phyloP scores from a whole-genome alignment of 2,329 filamentous ascomycete genomes.

The Fusarium napiforme region DNA sequence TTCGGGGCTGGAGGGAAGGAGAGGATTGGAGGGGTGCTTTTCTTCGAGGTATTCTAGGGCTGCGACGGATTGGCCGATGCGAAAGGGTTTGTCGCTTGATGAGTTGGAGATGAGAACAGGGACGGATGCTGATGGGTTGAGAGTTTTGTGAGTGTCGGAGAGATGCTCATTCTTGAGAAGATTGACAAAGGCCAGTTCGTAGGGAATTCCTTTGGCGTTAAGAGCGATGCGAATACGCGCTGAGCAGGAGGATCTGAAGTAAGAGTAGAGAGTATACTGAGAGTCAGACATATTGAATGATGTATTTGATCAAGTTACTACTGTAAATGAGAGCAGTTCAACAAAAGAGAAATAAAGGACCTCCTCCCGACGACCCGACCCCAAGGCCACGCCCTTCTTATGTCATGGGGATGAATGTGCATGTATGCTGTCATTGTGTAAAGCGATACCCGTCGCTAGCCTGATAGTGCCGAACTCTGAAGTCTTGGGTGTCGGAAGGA shows the following conservation, averaged over 20 bases:
- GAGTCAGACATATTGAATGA: slow-evolving; percentile 33
- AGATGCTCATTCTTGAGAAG: slow-evolving; percentile 65
- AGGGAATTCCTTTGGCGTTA: slow-evolving; percentile 63
- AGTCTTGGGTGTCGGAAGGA: not conserved
- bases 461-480: slow-evolving; percentile 28
- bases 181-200: slow-evolving; percentile 61
- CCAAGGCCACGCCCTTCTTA: slow-evolving; percentile 31
- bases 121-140: slow-evolving; percentile 66
- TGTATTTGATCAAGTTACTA: rapidly evolving
- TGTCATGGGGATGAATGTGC: slow-evolving; percentile 3
- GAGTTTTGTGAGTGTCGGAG: slow-evolving; percentile 54
- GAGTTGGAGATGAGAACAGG: slow-evolving; percentile 58
- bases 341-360: rapidly evolving
- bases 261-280: slow-evolving; percentile 63
- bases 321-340: too few species aligned
- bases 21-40: slow-evolving; percentile 52
- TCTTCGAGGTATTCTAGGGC: slow-evolving; percentile 73
- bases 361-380: rapidly evolving
- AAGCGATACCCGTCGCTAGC: slow-evolving; percentile 23
- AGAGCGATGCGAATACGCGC: slow-evolving; percentile 70
- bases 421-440: not conserved
- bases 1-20: slow-evolving; percentile 60
- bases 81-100: slow-evolving; percentile 45
- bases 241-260: slow-evolving; percentile 72
- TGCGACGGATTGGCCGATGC: slow-evolving; percentile 67